Evolutionary conservation across 306 rosid species (phyloP).

Genomic region (Vigna radiata): DNA sequence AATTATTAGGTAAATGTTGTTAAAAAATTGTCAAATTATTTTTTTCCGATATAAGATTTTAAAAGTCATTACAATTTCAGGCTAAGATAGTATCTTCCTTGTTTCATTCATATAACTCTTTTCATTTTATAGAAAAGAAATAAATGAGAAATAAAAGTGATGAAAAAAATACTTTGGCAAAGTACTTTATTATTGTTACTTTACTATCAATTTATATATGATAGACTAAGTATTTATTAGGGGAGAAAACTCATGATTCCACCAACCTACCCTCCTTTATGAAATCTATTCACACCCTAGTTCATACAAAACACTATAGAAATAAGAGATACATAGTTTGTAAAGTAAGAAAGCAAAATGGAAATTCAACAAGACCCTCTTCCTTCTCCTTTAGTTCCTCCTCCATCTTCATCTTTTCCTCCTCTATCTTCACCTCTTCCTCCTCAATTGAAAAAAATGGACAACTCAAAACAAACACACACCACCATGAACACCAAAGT

Average conservation of each 20-base stretch:
- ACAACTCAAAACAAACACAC: conserved; percentile 64
- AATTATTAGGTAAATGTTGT: too few species aligned
- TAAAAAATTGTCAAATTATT: too few species aligned
- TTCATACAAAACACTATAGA: conserved; percentile 30
- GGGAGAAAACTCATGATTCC: conserved; percentile 55
- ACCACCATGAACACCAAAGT: conserved; percentile 49
- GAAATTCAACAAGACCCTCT: conserved; percentile 58
- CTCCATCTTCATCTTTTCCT: conserved; percentile 1
- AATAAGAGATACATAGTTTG: conserved; percentile 48
- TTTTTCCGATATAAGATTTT: too few species aligned
- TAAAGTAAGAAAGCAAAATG: conserved; percentile 48
- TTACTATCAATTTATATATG: conserved; percentile 52
- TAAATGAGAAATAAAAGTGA: too few species aligned
- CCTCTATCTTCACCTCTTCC: neutral
- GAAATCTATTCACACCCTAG: conserved; percentile 41
- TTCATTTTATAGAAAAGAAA: too few species aligned
- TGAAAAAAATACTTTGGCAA: conserved; percentile 56
- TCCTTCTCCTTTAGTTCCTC: neutral
- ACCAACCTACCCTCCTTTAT: conserved; percentile 48
- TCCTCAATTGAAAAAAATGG: conserved; percentile 60
- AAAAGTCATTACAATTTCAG: too few species aligned
- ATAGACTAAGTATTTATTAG: conserved; percentile 51
- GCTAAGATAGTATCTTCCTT: too few species aligned
- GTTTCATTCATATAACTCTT: too few species aligned
- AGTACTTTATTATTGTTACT: conserved; percentile 49